These are phyloP conservation scores for Epichloe gansuensis DNA, from an alignment of 2,329 filamentous ascomycete species.

Conservation along the genomic window DNA sequence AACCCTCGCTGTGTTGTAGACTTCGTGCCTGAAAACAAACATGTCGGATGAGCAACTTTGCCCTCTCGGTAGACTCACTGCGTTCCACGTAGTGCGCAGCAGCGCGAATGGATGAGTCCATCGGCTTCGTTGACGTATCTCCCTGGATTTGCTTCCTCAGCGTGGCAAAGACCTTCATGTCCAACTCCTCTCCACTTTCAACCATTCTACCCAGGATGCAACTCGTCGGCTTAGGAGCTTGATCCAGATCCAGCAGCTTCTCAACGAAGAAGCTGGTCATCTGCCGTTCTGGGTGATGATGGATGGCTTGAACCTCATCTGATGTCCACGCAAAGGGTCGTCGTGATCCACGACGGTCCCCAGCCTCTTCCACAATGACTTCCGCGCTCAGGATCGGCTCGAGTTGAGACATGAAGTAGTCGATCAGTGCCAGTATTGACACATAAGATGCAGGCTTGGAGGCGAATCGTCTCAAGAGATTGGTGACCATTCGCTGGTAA, in stretches of 20 bases:
- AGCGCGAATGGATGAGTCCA: slow-evolving; percentile 45
- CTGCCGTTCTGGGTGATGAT: slow-evolving; percentile 22
- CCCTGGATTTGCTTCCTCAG: slow-evolving; percentile 42
- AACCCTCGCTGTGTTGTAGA: slow-evolving; percentile 35
- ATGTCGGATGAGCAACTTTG: slow-evolving; percentile 29
- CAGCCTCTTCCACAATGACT: slow-evolving; percentile 25
- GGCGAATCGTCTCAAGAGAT: slow-evolving; percentile 35
- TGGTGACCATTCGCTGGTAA: slow-evolving; percentile 41
- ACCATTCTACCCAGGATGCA: slow-evolving; percentile 47
- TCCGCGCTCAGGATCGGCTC: slow-evolving; percentile 23
- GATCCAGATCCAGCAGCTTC: slow-evolving; percentile 51
- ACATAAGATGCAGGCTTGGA: slow-evolving; percentile 42
- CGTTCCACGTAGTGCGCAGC: slow-evolving; percentile 39
- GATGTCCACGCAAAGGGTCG: slow-evolving; percentile 30
- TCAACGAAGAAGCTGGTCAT: slow-evolving; percentile 43
- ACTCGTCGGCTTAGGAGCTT: slow-evolving; percentile 38
- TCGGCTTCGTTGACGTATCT: slow-evolving; percentile 25
- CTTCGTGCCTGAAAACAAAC: slow-evolving; percentile 29
- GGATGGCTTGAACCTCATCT: slow-evolving; percentile 33
- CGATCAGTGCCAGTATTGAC: slow-evolving; percentile 37
- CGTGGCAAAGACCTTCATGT: slow-evolving; percentile 37
- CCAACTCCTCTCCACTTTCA: slow-evolving; percentile 35
- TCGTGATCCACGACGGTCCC: slow-evolving; percentile 26
- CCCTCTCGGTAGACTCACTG: slow-evolving; percentile 21
- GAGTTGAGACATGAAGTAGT: slow-evolving; percentile 30